Base-by-base conservation (phyloP, 352 stramenopile genomes). In the Peronosclerospora sorghi region DNA sequence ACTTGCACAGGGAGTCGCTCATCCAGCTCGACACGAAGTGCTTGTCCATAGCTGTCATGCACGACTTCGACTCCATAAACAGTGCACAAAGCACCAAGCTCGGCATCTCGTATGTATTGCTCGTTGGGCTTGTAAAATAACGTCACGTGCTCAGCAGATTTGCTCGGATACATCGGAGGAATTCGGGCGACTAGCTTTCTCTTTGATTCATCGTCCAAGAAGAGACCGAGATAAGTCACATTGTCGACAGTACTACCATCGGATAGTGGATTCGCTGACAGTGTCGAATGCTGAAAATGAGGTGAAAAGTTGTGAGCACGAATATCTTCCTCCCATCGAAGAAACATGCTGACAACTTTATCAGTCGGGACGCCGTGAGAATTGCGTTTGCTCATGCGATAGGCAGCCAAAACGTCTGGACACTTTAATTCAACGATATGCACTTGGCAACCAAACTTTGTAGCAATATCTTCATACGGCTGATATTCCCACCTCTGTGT, bases 401-500 rank as follows among this genome's bases (percentile, higher is more conserved):
- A 61, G 18, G 61, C 73, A 10, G 62, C 82, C 9, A 65, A 28
- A 2, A 60, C 39, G 35, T 85, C 65, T 0, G 38, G 20, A 41
- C 73, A 85, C 15, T 45, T 57, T 62, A 88, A 74, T 42, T 88
- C 71, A 17, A 88, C 24, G 21, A 80, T 53, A 26, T 60, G 41
- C 24, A 76, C 47, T 12, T 10, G 26, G 30, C 58, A 58, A 4
- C 56, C 57, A 26, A 40, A 40, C 8, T 41, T 56, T 8, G 20
- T 54, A 0, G 68, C 68, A 17, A 65, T 54, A 0, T 55, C 28
- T 23, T 74, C 62, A 24, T 88, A 88, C 13, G 52, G 24, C 14
- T 70, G 62, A 29, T 83, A 88, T 46, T 88, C 76, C 74, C 76
- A 85, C 18, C 36, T 41, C 42, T 83, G 72, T 1, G 74, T 85